These are phyloP conservation scores for Cenococcum geophilum DNA, from an alignment of 495 filamentous ascomycete genomes.

Conservation along the genomic window DNA sequence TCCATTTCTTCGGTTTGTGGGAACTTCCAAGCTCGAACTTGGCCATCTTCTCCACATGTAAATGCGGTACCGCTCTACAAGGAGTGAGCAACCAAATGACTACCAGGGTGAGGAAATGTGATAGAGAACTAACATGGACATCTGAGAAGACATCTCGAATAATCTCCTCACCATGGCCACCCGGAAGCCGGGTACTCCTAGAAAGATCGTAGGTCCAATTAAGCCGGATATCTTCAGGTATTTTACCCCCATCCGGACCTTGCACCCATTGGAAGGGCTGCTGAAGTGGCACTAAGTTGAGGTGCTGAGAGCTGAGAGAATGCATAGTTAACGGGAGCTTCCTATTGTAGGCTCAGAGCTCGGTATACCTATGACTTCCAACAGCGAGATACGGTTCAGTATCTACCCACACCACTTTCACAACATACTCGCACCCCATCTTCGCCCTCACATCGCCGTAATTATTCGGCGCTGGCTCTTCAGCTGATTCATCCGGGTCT, in stretches of 20 bases:
- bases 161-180: conserved; percentile 78
- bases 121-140: conserved; percentile 52
- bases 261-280: conserved; percentile 41
- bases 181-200: conserved; percentile 56
- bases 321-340: not conserved
- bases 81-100: not conserved
- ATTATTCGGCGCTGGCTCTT: conserved; percentile 48
- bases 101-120: not conserved
- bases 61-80: conserved; percentile 24
- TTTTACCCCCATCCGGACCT: not conserved
- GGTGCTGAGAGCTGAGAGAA: conserved; percentile 31
- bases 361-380: conserved; percentile 52
- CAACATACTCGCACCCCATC: conserved; percentile 76
- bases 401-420: conserved; percentile 59
- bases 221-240: conserved; percentile 23
- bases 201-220: conserved; percentile 59
- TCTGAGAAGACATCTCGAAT: conserved; percentile 72
- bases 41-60: conserved; percentile 40
- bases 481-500: conserved; percentile 49
- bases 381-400: conserved; percentile 54
- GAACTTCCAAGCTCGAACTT: conserved; percentile 33
- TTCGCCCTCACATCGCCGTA: conserved; percentile 70
- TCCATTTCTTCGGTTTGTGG: conserved; percentile 19
- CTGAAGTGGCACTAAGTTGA: conserved; percentile 33
- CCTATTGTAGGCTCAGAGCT: not conserved